Conservation (phyloP, 495 filamentous ascomycete species). For the Tuber melanosporum region DNA sequence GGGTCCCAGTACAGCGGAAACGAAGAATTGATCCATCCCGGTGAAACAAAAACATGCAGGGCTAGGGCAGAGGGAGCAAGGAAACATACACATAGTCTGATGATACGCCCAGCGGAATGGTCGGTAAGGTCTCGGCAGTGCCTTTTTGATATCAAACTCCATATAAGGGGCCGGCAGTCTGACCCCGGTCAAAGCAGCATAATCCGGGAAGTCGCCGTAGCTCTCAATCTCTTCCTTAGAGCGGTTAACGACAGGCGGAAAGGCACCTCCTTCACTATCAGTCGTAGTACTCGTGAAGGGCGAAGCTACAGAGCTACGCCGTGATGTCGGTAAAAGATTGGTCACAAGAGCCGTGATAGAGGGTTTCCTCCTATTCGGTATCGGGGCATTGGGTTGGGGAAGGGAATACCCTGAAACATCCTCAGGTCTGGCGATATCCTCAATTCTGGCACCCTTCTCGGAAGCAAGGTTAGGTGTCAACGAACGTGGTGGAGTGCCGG, state of each 20-base stretch:
- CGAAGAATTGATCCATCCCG: not conserved
- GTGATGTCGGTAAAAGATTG: conserved; percentile 22
- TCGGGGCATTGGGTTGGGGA: not conserved
- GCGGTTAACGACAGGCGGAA: conserved; percentile 20
- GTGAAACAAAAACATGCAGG: not conserved
- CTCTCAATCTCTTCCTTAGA: conserved; percentile 62
- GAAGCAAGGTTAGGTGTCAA: not conserved
- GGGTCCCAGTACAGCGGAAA: conserved; percentile 3
- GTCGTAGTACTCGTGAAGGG: conserved; percentile 11
- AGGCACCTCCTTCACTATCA: not conserved
- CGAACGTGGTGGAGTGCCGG: not conserved
- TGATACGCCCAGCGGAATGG: conserved; percentile 86
- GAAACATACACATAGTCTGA: conserved; percentile 81
- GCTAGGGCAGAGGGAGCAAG: not conserved
- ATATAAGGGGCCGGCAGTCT: conserved; percentile 62
- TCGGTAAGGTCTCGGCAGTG: conserved; percentile 63
- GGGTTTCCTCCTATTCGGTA: conserved; percentile 10
- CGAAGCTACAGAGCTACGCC: conserved; percentile 25
- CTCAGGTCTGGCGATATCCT: not conserved
- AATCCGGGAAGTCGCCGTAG: conserved; percentile 78
- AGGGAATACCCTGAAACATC: not conserved
- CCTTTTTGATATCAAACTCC: conserved; percentile 60
- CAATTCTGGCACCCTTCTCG: not conserved
- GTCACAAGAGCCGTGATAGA: conserved; percentile 23
- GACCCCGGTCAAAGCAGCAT: conserved; percentile 69